A percentile compares a stretch with the other conserved stretches of the same genome.
Conservation (phyloP, 352 stramenopile species). For the Phytophthora palmivora region DNA sequence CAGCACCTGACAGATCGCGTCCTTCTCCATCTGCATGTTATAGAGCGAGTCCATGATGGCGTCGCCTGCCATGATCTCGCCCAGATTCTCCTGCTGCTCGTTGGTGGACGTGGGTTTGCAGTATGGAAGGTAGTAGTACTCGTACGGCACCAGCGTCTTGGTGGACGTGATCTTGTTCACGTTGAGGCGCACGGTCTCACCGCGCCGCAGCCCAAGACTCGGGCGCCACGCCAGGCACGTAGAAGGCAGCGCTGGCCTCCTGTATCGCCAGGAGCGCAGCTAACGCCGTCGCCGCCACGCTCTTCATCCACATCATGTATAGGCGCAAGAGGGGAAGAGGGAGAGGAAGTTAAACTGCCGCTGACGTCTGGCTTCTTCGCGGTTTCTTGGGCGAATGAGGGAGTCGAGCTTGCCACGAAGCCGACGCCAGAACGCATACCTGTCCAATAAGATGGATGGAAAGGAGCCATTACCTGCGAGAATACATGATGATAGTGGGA, state of each 20-base stretch:
- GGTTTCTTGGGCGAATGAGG: constrained; percentile 22
- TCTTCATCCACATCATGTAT: constrained; percentile 43
- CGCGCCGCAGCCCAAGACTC: constrained; percentile 83
- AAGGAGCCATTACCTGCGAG: background rate
- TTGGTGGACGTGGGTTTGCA: constrained; percentile 87
- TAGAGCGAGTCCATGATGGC: constrained; percentile 93
- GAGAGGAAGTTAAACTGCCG: constrained; percentile 10
- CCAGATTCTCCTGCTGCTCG: constrained; percentile 92
- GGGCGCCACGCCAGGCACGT: constrained; percentile 86
- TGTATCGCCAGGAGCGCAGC: constrained; percentile 27
- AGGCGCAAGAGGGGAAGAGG: constrained; percentile 10
- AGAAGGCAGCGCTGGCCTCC: constrained; percentile 68
- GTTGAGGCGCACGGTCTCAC: constrained; percentile 92
- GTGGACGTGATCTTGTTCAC: constrained; percentile 98
- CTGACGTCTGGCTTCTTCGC: constrained; percentile 29
- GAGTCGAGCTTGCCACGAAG: constrained; percentile 36
- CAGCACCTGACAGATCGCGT: constrained; percentile 89
- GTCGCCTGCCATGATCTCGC: constrained; percentile 93
- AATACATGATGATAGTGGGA: constrained; percentile 22
- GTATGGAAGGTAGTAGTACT: constrained; percentile 98
- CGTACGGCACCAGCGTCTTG: constrained; percentile 98
- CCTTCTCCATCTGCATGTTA: constrained; percentile 89
- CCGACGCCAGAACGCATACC: constrained; percentile 20
- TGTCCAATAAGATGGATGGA: constrained; percentile 6
- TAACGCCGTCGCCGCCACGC: constrained; percentile 39